Percentiles rank a stretch among this genome's conserved stretches.
Evolutionary conservation across 2,329 filamentous ascomycete species (phyloP).

Genomic region (Calonectria crousiana): DNA sequence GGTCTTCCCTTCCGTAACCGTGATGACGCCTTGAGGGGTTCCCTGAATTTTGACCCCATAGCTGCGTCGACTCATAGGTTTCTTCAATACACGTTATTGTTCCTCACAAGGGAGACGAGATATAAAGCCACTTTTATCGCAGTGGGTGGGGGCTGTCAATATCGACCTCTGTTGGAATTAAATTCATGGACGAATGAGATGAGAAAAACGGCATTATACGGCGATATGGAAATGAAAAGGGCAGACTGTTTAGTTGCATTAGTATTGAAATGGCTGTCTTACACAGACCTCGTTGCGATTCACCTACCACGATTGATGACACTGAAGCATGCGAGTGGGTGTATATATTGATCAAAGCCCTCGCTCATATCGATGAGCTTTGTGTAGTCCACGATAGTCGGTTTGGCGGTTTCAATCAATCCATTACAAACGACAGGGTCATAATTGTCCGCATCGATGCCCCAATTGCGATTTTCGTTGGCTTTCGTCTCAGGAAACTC

Average conservation of each 20-base stretch:
- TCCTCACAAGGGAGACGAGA: conserved; percentile 30
- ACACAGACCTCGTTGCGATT: conserved; percentile 18
- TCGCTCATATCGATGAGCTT: conserved; percentile 19
- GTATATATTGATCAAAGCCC: conserved; percentile 24
- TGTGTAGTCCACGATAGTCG: conserved; percentile 24
- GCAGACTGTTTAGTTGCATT: conserved; percentile 23
- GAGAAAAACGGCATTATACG: conserved; percentile 43
- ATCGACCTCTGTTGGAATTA: conserved; percentile 38
- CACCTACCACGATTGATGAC: conserved; percentile 28
- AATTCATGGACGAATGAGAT: conserved; percentile 41
- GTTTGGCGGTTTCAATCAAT: conserved; percentile 26
- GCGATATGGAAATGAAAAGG: conserved; percentile 13
- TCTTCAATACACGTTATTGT: conserved; percentile 17
- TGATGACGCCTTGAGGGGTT: conserved; percentile 35
- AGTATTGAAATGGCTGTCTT: conserved; percentile 26
- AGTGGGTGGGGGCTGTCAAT: conserved; percentile 35
- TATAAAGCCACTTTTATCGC: conserved; percentile 32
- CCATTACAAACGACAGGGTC: conserved; percentile 29
- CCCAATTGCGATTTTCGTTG: conserved; percentile 36
- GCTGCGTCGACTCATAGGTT: conserved; percentile 32
- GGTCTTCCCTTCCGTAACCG: conserved; percentile 40
- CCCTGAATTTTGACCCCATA: conserved; percentile 43
- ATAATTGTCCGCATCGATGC: conserved; percentile 28
- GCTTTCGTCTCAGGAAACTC: conserved; percentile 22
- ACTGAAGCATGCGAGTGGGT: conserved; percentile 26